Evolutionary conservation across 108 stramenopile species (phyloP).

Genomic region (Stephanodiscus triporus): DNA sequence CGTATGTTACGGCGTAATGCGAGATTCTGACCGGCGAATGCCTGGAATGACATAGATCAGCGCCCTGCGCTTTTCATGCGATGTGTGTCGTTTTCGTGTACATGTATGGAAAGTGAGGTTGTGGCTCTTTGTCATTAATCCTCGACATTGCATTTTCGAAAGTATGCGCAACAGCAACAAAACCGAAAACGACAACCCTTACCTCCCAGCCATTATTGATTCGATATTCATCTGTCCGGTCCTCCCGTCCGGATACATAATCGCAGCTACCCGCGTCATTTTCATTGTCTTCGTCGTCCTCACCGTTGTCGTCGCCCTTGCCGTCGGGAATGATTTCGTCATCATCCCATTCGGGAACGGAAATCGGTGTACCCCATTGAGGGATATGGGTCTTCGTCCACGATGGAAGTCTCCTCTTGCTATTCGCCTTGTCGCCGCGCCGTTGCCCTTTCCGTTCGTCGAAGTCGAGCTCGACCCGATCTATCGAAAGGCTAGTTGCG

Average conservation of each 20-base stretch:
- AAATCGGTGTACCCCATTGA: conserved; percentile 56
- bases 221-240: conserved; percentile 43
- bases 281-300: too few species aligned
- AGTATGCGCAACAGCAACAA: too few species aligned
- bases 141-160: too few species aligned
- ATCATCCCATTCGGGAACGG: conserved; percentile 64
- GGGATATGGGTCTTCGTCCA: conserved; percentile 39
- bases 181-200: neutral
- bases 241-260: neutral
- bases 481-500: too few species aligned
- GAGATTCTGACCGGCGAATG: conserved; percentile 67
- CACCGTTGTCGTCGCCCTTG: neutral
- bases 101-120: too few species aligned
- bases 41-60: conserved; percentile 68
- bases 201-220: conserved; percentile 71
- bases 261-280: neutral
- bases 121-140: too few species aligned
- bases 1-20: conserved; percentile 63
- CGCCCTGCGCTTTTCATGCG: conserved; percentile 36
- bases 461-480: neutral
- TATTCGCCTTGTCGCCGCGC: neutral
- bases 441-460: neutral
- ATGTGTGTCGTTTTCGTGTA: too few species aligned
- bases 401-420: conserved; percentile 20
- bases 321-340: conserved; percentile 20